These are phyloP conservation scores for Mucor piriformis DNA, from an alignment of 371 early-diverging fungal species.

Conservation along the genomic window DNA sequence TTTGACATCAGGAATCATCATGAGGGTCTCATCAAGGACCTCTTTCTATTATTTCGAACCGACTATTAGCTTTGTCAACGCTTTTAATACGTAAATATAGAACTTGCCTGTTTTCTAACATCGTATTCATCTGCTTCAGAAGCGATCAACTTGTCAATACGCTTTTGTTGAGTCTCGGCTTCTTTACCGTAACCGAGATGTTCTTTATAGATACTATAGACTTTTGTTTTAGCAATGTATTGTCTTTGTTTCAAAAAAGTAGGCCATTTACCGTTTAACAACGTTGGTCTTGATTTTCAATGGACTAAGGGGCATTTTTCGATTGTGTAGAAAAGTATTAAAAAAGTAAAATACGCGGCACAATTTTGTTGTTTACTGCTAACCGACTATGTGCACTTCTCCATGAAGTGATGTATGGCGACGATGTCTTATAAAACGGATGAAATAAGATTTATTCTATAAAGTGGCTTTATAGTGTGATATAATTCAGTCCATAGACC, in stretches of 20 bases:
- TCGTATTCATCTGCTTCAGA: slow-evolving; percentile 67
- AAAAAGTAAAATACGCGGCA: too few relatives aligned
- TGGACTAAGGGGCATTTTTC: slow-evolving; percentile 55
- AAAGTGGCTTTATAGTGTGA: too few relatives aligned
- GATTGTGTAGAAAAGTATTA: too few relatives aligned
- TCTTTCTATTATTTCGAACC: too few relatives aligned
- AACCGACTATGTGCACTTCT: too few relatives aligned
- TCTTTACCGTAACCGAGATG: slow-evolving; percentile 66
- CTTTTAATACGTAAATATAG: neutral
- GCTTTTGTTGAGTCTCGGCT: slow-evolving; percentile 60
- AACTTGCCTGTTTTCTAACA: slow-evolving; percentile 72
- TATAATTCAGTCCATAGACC: too few relatives aligned
- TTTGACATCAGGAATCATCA: slow-evolving; percentile 78
- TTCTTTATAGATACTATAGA: slow-evolving; percentile 68
- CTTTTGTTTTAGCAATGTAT: neutral
- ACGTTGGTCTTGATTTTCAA: slow-evolving; percentile 76
- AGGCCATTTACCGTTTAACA: slow-evolving; percentile 57
- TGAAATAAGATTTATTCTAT: too few relatives aligned
- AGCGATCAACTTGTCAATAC: slow-evolving; percentile 66
- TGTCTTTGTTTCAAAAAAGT: neutral
- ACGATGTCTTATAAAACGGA: too few relatives aligned
- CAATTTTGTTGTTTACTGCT: too few relatives aligned
- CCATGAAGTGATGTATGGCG: too few relatives aligned
- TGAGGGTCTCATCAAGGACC: slow-evolving; percentile 73
- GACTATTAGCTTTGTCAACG: too few relatives aligned